Evolutionary conservation across 192 early-diverging fungal genomes (phyloP), one percentile per base, ranked within the genome.

Genomic region (Oehlia diaphana): DNA sequence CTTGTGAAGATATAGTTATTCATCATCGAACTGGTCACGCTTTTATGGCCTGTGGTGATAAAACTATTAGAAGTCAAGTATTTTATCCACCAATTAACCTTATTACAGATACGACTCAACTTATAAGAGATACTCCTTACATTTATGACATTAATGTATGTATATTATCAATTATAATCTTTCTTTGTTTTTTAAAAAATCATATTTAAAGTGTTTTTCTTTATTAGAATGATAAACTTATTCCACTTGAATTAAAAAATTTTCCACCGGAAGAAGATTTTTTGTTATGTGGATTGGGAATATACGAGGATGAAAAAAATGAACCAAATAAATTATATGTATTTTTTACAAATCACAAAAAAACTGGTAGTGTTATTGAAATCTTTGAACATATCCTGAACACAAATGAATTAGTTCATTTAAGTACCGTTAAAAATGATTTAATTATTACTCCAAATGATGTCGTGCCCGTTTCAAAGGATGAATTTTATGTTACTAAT

Each of bases 261-360:
- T 74, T 85, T 58, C 76, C 75, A 16, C 63, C 50, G 12, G 44
- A 44, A 47, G 80, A 62, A 7, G 81, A 81, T 50, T 69, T 86
- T 3, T 82, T 82, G 26, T 85, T 88, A 23, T 89, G 89, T 72
- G 90, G 89, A 19, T 79, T 91, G 58, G 90, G 85, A 49, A 79
- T 90, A 9, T 87, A 84, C 80, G 86, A 86, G 63, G 83, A 84
- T 3, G 83, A 88, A 6, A 21, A n/a, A 10, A 21, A 76, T 37
- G 50, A 58, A 21, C 53, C 79, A 2, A 83, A 49, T 0, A 86
- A 87, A 39, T 81, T 89, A 35, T 87, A 86, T 26, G 80, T 91
- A 69, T 89, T 90, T 83, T 80, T 86, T 62, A 81, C 90, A 53
- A 91, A 91, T 83, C 90, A 91, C 78, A 87, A 88, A 82, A 84